Percentiles rank a stretch among this genome's conserved stretches.
Conservation (phyloP, 1,284 basidiomycete genomes). For the Malassezia yamatoensis region DNA sequence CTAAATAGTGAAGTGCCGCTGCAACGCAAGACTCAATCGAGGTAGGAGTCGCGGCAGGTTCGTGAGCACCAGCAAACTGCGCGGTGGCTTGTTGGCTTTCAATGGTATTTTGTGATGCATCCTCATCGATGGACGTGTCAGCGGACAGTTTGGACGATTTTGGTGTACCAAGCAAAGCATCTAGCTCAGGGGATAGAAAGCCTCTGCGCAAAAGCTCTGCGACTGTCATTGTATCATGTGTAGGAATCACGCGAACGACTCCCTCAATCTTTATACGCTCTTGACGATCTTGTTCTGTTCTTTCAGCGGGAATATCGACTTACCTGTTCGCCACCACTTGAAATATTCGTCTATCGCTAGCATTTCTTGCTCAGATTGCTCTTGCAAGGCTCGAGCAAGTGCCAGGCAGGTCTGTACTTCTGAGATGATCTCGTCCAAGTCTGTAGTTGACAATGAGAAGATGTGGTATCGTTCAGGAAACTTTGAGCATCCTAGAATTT, state of each 20-base stretch:
- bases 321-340: constrained; percentile 20
- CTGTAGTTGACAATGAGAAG: not conserved
- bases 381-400: constrained; percentile 2
- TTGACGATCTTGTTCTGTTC: constrained; percentile 17
- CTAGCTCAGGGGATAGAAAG: constrained; percentile 14
- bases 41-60: not conserved
- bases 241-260: not conserved
- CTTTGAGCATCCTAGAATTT: constrained; percentile 7
- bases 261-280: constrained; percentile 11
- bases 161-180: constrained; percentile 10
- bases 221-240: constrained; percentile 18
- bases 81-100: not conserved
- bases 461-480: constrained; percentile 2
- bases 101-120: not conserved
- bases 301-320: not conserved
- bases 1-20: constrained; percentile 2
- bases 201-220: constrained; percentile 16
- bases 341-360: constrained; percentile 18
- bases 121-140: constrained; percentile 8
- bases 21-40: not conserved
- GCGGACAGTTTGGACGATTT: not conserved
- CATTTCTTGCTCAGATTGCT: constrained; percentile 13
- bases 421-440: not conserved
- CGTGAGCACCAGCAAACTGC: not conserved
- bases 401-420: constrained; percentile 10